These are phyloP conservation scores for Xerocomus tenax DNA, from an alignment of 1,284 basidiomycete genomes.

Conservation along the genomic window DNA sequence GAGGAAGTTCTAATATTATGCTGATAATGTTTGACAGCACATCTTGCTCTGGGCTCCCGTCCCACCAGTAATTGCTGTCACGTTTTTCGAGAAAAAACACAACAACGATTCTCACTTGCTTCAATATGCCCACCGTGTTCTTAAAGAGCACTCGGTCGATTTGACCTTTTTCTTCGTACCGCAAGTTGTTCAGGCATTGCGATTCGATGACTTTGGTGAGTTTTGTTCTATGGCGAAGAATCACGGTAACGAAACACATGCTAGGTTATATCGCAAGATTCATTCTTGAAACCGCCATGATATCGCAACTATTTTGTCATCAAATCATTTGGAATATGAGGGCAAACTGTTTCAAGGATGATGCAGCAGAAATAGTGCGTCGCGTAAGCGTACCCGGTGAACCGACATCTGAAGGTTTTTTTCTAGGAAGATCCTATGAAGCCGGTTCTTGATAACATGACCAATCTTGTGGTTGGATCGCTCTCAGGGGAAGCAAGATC, in stretches of 20 bases:
- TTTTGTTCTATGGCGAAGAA: not conserved
- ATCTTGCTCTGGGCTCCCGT: constrained; percentile 85
- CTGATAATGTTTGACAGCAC: constrained; percentile 44
- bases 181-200: constrained; percentile 93
- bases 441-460: constrained; percentile 85
- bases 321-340: constrained; percentile 99
- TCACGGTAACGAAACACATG: constrained; percentile 1
- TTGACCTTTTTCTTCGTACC: constrained; percentile 99
- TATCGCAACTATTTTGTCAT: constrained; percentile 97
- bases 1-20: not conserved
- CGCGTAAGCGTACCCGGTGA: not conserved
- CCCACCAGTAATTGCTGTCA: constrained; percentile 78
- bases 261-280: constrained; percentile 90
- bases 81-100: constrained; percentile 81
- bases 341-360: constrained; percentile 93
- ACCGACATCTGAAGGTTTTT: constrained; percentile 1
- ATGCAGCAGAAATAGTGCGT: constrained; percentile 71
- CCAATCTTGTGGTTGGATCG: constrained; percentile 70
- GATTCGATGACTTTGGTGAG: constrained; percentile 78
- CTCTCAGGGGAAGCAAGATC: constrained; percentile 84
- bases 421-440: constrained; percentile 88
- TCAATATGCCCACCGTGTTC: constrained; percentile 93
- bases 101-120: constrained; percentile 79
- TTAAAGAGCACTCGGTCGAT: constrained; percentile 91
- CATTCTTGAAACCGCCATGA: constrained; percentile 95